Conservation (phyloP, 176 grass and related monocot species). For the Calamus simplicifolius region DNA sequence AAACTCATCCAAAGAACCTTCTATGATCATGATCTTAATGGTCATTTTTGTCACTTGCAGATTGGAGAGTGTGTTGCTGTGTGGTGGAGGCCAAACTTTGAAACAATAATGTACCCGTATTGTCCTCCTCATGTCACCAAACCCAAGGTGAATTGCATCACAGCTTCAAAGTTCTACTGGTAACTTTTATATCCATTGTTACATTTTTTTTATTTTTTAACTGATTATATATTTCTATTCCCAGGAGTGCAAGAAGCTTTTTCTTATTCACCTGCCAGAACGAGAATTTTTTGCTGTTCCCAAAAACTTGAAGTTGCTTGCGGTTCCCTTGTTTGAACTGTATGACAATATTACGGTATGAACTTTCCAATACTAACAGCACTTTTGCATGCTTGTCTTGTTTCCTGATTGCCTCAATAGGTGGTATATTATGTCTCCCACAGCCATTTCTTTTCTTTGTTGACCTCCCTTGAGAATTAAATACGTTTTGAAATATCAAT, state of each 20-base stretch:
- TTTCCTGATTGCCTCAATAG: too few species aligned
- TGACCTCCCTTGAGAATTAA: too few species aligned
- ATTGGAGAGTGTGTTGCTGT: slow-evolving; percentile 96
- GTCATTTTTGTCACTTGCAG: slow-evolving; percentile 28
- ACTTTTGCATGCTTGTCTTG: too few species aligned
- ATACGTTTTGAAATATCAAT: too few species aligned
- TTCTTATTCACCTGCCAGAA: slow-evolving; percentile 89
- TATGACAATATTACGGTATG: slow-evolving; percentile 97
- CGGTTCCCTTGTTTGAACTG: slow-evolving; percentile 96
- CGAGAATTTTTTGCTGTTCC: slow-evolving; percentile 99
- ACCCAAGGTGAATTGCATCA: slow-evolving; percentile 59
- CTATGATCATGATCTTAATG: too few species aligned
- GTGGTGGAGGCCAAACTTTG: slow-evolving; percentile 99
- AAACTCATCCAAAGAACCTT: too few species aligned
- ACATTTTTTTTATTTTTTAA: background rate
- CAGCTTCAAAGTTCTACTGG: too few species aligned
- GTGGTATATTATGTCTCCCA: too few species aligned
- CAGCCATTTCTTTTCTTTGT: too few species aligned
- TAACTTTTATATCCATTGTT: background rate
- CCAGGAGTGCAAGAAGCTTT: slow-evolving; percentile 99
- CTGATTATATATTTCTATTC: background rate
- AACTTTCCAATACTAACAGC: background rate
- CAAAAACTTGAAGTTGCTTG: slow-evolving; percentile 97
- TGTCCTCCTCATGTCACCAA: slow-evolving; percentile 98
- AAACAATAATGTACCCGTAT: slow-evolving; percentile 99